Conservation (phyloP, 2,329 filamentous ascomycete species). For the Aureobasidium sp. region DNA sequence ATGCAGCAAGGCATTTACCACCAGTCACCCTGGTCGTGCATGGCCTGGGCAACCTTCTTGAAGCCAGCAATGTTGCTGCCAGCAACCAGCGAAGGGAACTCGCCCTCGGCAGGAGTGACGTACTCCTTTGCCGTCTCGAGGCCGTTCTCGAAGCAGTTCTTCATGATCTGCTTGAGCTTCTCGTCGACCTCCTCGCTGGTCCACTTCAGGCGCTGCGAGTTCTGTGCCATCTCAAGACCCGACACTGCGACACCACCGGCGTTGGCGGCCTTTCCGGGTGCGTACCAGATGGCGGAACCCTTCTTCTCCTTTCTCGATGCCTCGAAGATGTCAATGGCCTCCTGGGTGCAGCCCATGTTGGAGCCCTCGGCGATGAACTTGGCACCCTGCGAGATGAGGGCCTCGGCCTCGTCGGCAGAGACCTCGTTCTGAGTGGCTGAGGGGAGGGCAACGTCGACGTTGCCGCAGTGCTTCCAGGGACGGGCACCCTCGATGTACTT, state of each 20-base stretch:
- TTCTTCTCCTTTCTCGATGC: conserved; percentile 59
- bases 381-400: conserved; percentile 64
- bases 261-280: conserved; percentile 90
- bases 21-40: conserved; percentile 97
- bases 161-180: conserved; percentile 91
- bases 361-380: conserved; percentile 90
- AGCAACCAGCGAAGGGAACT: conserved; percentile 81
- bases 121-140: conserved; percentile 85
- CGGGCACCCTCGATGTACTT: conserved; percentile 80
- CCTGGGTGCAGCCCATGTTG: conserved; percentile 98
- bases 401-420: conserved; percentile 78
- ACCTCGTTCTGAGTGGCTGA: conserved; percentile 98
- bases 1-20: conserved; percentile 35
- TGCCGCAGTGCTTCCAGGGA: conserved; percentile 83
- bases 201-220: conserved; percentile 81
- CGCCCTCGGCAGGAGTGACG: conserved; percentile 65
- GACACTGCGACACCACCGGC: conserved; percentile 95
- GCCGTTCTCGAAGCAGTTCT: conserved; percentile 82
- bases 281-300: conserved; percentile 81
- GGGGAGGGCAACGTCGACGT: conserved; percentile 85
- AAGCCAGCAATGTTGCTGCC: conserved; percentile 97
- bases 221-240: conserved; percentile 98
- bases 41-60: conserved; percentile 88
- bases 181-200: conserved; percentile 80
- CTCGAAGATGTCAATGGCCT: conserved; percentile 91